Evolutionary conservation across 257 asterid genomes (phyloP).

Genomic region (Scutellaria baicalensis): DNA sequence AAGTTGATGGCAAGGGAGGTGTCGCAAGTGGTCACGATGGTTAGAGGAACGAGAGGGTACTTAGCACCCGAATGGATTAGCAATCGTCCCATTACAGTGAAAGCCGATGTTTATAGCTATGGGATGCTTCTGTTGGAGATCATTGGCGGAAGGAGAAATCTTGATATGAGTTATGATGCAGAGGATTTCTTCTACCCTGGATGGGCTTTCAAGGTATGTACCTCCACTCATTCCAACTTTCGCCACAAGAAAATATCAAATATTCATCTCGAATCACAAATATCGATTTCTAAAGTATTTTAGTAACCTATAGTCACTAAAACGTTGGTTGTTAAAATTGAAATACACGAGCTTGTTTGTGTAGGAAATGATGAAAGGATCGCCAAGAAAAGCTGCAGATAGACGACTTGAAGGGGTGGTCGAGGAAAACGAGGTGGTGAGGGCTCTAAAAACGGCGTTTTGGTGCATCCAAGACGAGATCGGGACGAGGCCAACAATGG

Average conservation of each 20-base stretch:
- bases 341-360: not conserved
- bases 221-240: not conserved
- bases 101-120: slow-evolving; percentile 87
- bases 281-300: too few species aligned
- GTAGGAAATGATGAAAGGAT: slow-evolving; percentile 62
- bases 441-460: slow-evolving; percentile 64
- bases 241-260: not conserved
- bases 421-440: slow-evolving; percentile 49
- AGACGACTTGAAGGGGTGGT: slow-evolving; percentile 56
- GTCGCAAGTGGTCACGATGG: slow-evolving; percentile 76
- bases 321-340: not conserved
- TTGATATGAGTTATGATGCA: slow-evolving; percentile 69
- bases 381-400: slow-evolving; percentile 47
- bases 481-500: slow-evolving; percentile 72
- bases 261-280: too few species aligned
- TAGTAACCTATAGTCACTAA: too few species aligned
- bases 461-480: slow-evolving; percentile 96
- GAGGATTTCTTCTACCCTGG: slow-evolving; percentile 88
- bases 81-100: slow-evolving; percentile 80
- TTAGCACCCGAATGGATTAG: slow-evolving; percentile 90
- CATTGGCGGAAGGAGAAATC: slow-evolving; percentile 82
- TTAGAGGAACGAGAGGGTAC: slow-evolving; percentile 85
- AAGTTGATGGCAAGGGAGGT: slow-evolving; percentile 94
- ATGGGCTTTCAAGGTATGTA: slow-evolving; percentile 99
- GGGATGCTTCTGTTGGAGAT: slow-evolving; percentile 91